Conservation (phyloP, 208 protist genomes). For the Strigomonas galati region DNA sequence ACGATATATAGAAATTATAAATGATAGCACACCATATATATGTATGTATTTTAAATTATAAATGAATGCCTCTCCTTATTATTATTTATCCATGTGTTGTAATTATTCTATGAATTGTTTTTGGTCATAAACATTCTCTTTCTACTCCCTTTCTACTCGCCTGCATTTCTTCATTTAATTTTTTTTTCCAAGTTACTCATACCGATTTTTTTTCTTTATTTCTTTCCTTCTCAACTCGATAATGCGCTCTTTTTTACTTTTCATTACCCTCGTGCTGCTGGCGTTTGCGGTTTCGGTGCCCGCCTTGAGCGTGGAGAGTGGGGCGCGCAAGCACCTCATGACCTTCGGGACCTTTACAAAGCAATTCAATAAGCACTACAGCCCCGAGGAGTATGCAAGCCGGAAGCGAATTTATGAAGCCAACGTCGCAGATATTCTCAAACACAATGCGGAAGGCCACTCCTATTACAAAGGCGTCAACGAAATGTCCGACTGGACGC, state of each 20-base stretch:
- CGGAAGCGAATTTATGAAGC: conserved; percentile 32
- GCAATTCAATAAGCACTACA: conserved; percentile 38
- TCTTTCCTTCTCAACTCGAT: conserved; percentile 9
- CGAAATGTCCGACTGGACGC: conserved; percentile 43
- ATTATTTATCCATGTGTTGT: background rate
- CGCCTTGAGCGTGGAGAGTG: background rate
- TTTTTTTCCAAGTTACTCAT: background rate
- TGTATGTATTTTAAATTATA: background rate
- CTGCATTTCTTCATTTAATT: conserved; percentile 4
- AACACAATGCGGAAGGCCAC: conserved; percentile 25
- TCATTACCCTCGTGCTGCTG: background rate
- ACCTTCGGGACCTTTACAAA: conserved; percentile 21
- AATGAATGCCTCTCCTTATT: conserved; percentile 1
- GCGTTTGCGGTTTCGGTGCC: background rate
- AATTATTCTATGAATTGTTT: too few species aligned
- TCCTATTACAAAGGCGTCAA: conserved; percentile 36
- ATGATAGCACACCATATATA: background rate
- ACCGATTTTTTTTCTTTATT: background rate
- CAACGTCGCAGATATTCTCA: conserved; percentile 25
- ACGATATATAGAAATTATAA: too few species aligned
- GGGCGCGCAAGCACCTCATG: background rate
- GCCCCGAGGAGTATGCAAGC: conserved; percentile 25
- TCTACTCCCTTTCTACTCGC: too few species aligned
- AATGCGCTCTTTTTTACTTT: conserved; percentile 11
- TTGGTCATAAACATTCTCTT: too few species aligned